phyloP scores from a whole-genome alignment of 768 basidiomycete genomes.

The Leccinum longicurvipes region DNA sequence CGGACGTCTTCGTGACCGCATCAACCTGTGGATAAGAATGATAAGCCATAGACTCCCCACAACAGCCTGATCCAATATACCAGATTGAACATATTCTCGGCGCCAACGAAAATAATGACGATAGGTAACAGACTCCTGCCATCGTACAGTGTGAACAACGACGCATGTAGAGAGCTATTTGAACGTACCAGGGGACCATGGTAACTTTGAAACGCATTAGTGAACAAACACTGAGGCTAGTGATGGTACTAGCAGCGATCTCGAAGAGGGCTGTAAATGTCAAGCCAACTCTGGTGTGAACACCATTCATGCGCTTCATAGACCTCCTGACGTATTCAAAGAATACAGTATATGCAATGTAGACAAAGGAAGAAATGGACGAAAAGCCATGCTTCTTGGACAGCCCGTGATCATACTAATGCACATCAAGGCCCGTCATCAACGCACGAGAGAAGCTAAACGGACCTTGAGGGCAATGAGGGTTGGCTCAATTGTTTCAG shows the following conservation, averaged over 20 bases:
- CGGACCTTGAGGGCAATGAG: constrained; percentile 45
- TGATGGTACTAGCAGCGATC: constrained; percentile 88
- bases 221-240: constrained; percentile 89
- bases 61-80: constrained; percentile 42
- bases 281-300: constrained; percentile 88
- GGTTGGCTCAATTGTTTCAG: constrained; percentile 41
- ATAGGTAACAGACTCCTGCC: constrained; percentile 84
- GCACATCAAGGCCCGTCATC: constrained; percentile 8
- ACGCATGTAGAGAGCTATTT: not conserved
- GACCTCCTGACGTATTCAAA: constrained; percentile 72
- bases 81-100: constrained; percentile 96
- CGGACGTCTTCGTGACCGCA: constrained; percentile 78
- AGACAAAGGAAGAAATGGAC: constrained; percentile 67
- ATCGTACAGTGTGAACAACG: constrained; percentile 8
- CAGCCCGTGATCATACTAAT: constrained; percentile 52
- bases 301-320: constrained; percentile 72
- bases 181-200: constrained; percentile 80
- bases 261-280: constrained; percentile 93
- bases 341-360: constrained; percentile 73
- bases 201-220: constrained; percentile 85
- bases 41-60: constrained; percentile 22
- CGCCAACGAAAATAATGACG: constrained; percentile 91
- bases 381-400: constrained; percentile 48
- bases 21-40: constrained; percentile 56
- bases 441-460: constrained; percentile 11